Conservation (phyloP, 2,329 filamentous ascomycete genomes). For the Bipolaris bicolor region DNA sequence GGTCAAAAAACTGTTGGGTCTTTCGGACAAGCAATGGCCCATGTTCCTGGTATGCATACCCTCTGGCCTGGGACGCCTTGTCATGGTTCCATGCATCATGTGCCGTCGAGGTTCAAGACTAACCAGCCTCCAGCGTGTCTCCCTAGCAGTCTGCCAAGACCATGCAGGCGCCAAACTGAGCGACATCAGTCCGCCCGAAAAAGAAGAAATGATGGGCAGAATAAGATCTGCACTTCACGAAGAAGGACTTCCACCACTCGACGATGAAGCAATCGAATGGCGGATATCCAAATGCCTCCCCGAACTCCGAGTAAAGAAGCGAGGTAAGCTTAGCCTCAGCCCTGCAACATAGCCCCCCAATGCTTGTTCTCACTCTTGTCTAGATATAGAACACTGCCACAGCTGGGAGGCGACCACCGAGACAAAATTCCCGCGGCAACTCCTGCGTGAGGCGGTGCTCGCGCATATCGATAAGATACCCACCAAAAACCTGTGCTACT, state of each 20-base stretch:
- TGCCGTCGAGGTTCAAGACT: neutral
- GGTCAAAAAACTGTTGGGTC: slow-evolving; percentile 3
- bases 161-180: neutral
- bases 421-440: neutral
- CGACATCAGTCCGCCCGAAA: neutral
- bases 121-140: slow-evolving; percentile 4
- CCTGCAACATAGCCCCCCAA: too few relatives aligned
- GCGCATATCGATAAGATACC: slow-evolving; percentile 4
- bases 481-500: slow-evolving; percentile 4
- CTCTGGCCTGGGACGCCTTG: too few relatives aligned
- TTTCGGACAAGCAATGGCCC: slow-evolving; percentile 12
- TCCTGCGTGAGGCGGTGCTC: slow-evolving; percentile 5
- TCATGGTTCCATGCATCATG: neutral
- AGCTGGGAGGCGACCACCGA: neutral
- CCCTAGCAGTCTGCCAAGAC: slow-evolving; percentile 10
- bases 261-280: slow-evolving; percentile 9
- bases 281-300: slow-evolving; percentile 11
- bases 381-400: slow-evolving; percentile 2
- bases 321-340: neutral
- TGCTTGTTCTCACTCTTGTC: neutral
- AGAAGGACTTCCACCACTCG: neutral
- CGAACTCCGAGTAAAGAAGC: slow-evolving; percentile 4
- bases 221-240: neutral
- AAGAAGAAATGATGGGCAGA: neutral
- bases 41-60: slow-evolving; percentile 5